phyloP scores from a whole-genome alignment of 163 green algal genomes.

The Botryococcus braunii region DNA sequence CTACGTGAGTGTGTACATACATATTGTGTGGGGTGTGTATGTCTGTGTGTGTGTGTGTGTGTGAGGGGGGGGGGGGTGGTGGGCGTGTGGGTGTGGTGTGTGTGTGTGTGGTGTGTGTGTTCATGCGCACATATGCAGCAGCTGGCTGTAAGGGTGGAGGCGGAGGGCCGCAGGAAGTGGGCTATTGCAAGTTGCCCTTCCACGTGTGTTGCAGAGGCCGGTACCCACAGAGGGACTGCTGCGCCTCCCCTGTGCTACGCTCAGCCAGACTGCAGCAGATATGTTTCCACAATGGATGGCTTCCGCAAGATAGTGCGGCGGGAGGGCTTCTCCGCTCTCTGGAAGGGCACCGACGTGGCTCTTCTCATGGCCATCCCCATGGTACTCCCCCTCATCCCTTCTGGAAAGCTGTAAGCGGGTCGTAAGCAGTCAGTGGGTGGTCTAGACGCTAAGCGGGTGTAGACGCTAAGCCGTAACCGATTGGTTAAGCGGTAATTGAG shows the following conservation, averaged over 20 bases:
- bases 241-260: neutral
- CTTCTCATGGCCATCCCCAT: slow-evolving; percentile 83
- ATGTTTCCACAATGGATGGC: slow-evolving; percentile 21
- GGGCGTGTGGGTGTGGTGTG: neutral
- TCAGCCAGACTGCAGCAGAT: slow-evolving; percentile 5
- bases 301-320: slow-evolving; percentile 36
- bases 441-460: too few relatives aligned
- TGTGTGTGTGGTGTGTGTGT: neutral
- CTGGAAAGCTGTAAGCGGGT: too few relatives aligned
- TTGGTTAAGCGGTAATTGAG: too few relatives aligned
- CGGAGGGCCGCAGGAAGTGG: slow-evolving; percentile 3
- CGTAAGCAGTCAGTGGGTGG: too few relatives aligned
- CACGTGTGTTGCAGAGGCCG: neutral
- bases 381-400: too few relatives aligned
- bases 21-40: neutral
- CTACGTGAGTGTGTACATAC: neutral
- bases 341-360: slow-evolving; percentile 72
- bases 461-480: too few relatives aligned
- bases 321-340: slow-evolving; percentile 74
- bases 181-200: slow-evolving; percentile 16
- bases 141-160: too few relatives aligned
- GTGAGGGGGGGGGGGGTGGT: neutral
- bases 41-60: neutral
- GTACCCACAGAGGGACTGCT: neutral
- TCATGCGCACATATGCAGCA: too few relatives aligned